phyloP scores from a whole-genome alignment of 768 basidiomycete genomes.

The Termitomyces sp. region DNA sequence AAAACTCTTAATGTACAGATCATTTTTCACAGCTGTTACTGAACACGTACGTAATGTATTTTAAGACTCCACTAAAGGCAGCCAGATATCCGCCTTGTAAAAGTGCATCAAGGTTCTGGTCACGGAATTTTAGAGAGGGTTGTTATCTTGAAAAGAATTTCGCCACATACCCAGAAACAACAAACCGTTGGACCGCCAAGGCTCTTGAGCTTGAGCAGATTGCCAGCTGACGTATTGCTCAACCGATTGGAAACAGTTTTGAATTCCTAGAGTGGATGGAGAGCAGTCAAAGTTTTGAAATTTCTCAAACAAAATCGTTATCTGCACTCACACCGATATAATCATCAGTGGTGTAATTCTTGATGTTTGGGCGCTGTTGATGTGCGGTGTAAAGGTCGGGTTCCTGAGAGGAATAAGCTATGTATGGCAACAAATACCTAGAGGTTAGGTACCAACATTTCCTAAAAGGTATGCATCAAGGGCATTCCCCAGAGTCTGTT shows the following conservation, averaged over 20 bases:
- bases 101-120: conserved; percentile 38
- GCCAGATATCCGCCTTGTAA: conserved; percentile 37
- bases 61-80: conserved; percentile 32
- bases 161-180: conserved; percentile 40
- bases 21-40: not conserved
- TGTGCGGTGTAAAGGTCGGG: conserved; percentile 57
- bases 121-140: not conserved
- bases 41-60: conserved; percentile 43
- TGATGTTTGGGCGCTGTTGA: conserved; percentile 31
- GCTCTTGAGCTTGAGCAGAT: conserved; percentile 32
- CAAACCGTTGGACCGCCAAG: conserved; percentile 51
- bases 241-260: conserved; percentile 30
- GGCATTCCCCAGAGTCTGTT: conserved; percentile 30
- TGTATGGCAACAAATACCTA: not conserved
- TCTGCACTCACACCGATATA: conserved; percentile 37
- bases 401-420: conserved; percentile 28
- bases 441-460: conserved; percentile 29
- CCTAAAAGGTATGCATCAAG: conserved; percentile 47
- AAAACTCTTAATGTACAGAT: not conserved
- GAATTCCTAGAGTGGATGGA: conserved; percentile 33
- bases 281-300: not conserved
- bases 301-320: not conserved
- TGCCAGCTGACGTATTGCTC: conserved; percentile 31
- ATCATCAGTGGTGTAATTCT: conserved; percentile 41
- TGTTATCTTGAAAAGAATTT: not conserved